A percentile compares a stretch with the other conserved stretches of the same genome.
phyloP scores from a whole-genome alignment of 1,139 yeast genomes.

The Kodamaea suecica region DNA sequence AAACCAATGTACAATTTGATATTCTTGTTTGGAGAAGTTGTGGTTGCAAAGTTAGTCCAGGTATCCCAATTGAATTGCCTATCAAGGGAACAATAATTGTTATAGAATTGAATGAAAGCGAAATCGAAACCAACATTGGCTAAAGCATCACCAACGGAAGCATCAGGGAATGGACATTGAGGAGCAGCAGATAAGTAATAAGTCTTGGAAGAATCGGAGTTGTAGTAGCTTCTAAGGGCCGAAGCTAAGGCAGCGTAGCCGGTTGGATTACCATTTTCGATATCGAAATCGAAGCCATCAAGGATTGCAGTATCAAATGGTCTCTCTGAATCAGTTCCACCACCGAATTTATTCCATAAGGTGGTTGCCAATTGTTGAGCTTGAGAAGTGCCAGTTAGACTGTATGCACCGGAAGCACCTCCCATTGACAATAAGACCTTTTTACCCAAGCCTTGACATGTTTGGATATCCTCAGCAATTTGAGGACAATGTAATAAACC shows the following conservation, averaged over 20 bases:
- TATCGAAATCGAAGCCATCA: slow-evolving; percentile 48
- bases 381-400: slow-evolving; percentile 58
- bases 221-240: slow-evolving; percentile 57
- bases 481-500: slow-evolving; percentile 59
- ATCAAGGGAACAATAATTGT: slow-evolving; percentile 69
- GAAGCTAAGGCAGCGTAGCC: slow-evolving; percentile 65
- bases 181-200: slow-evolving; percentile 93
- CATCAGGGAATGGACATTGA: slow-evolving; percentile 92
- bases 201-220: slow-evolving; percentile 49
- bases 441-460: slow-evolving; percentile 82
- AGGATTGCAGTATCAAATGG: slow-evolving; percentile 64
- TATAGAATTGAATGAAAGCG: slow-evolving; percentile 90
- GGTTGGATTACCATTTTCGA: slow-evolving; percentile 40
- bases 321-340: slow-evolving; percentile 53
- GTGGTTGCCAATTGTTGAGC: slow-evolving; percentile 71
- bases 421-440: slow-evolving; percentile 80
- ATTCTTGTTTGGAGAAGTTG: slow-evolving; percentile 61
- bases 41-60: slow-evolving; percentile 71
- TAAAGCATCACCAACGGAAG: slow-evolving; percentile 68
- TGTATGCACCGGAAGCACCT: slow-evolving; percentile 81
- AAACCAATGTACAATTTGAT: slow-evolving; percentile 69
- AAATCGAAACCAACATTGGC: slow-evolving; percentile 67
- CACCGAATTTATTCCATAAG: slow-evolving; percentile 86
- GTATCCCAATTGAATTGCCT: slow-evolving; percentile 77
- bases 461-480: slow-evolving; percentile 70